Conservation (phyloP, 1,284 basidiomycete genomes). For the Blastosporella zonata region DNA sequence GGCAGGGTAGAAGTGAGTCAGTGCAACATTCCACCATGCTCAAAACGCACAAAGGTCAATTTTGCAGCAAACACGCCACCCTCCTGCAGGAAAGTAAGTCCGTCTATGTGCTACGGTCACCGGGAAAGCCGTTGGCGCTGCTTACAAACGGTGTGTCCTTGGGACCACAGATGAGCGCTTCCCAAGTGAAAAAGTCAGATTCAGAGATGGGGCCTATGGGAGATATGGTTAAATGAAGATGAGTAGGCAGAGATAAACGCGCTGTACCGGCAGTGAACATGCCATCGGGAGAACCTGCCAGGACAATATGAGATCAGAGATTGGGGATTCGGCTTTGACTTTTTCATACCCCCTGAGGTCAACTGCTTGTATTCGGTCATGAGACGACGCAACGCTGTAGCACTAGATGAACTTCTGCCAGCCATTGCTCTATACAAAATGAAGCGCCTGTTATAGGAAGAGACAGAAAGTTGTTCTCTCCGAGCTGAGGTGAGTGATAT, state of each 20-base stretch:
- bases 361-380: constrained; percentile 96
- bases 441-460: constrained; percentile 3
- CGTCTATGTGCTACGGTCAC: constrained; percentile 1
- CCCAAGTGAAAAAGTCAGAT: constrained; percentile 98
- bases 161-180: constrained; percentile 94
- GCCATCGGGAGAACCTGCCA: constrained; percentile 77
- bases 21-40: constrained; percentile 3
- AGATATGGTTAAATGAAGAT: constrained; percentile 8
- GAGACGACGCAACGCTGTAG: constrained; percentile 73
- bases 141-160: constrained; percentile 96
- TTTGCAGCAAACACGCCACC: constrained; percentile 95
- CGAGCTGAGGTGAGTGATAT: not conserved
- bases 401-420: constrained; percentile 44
- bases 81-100: constrained; percentile 53
- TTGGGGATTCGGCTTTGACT: not conserved
- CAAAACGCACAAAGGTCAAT: constrained; percentile 79
- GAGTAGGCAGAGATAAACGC: constrained; percentile 14
- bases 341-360: constrained; percentile 50
- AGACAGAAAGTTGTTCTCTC: not conserved
- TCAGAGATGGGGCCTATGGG: constrained; percentile 82
- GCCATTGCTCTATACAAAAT: constrained; percentile 27
- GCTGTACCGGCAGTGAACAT: constrained; percentile 87
- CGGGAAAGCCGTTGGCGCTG: constrained; percentile 4
- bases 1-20: constrained; percentile 1
- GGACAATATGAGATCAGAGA: constrained; percentile 7